Percentiles rank a stretch among this genome's conserved stretches.
phyloP scores from a whole-genome alignment of 768 basidiomycete genomes.

The Pleurotus eryngii region DNA sequence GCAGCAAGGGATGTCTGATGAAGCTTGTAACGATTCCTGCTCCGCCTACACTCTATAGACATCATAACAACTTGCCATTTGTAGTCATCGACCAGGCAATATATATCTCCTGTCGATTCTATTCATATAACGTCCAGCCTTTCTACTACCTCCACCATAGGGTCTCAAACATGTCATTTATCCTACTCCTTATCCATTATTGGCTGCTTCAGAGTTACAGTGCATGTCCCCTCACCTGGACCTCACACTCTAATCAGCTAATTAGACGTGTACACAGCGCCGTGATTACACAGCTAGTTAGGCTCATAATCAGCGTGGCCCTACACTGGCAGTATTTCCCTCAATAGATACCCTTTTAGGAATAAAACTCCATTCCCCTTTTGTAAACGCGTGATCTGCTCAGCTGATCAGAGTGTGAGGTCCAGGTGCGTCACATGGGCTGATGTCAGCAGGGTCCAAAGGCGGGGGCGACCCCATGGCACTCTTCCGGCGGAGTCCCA shows the following conservation, averaged over 20 bases:
- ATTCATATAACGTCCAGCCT: no score
- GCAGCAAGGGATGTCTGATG: conserved; percentile 15
- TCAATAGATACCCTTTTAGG: background rate
- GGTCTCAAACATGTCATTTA: no score
- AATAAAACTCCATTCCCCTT: background rate
- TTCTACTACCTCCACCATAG: no score
- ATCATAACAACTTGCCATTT: no score
- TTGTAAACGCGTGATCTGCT: background rate
- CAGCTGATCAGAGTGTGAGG: background rate
- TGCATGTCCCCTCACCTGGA: no score
- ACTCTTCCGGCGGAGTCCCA: background rate
- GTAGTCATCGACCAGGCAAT: no score
- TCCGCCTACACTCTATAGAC: no score
- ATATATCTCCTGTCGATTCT: no score
- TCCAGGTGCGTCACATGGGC: background rate
- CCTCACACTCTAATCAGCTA: background rate
- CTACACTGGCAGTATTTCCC: background rate
- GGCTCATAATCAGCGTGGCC: background rate
- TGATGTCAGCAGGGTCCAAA: background rate
- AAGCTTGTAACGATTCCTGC: no score
- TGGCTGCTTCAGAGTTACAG: no score
- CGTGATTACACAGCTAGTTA: background rate
- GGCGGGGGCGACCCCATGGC: background rate
- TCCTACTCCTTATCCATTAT: no score
- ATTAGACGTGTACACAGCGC: background rate